Evolutionary conservation across 345 rosid species (phyloP).

Genomic region (Acer negundo): DNA sequence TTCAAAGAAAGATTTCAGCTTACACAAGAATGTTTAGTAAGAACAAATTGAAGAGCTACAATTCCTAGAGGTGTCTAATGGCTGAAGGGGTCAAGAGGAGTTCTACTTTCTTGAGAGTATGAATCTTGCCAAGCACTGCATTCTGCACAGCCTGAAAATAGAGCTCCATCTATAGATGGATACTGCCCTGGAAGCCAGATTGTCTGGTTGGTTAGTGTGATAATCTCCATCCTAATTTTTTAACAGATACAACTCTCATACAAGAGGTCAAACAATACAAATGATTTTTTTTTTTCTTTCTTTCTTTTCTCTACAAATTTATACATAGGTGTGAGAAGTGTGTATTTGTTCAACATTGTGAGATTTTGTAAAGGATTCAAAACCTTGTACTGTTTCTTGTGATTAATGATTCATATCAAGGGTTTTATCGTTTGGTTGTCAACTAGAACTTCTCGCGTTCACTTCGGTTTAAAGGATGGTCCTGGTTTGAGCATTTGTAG

Average conservation of each 20-base stretch:
- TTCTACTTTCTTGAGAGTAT: background rate
- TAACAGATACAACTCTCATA: too few species aligned
- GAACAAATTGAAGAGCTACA: conserved; percentile 27
- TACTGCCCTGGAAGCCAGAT: background rate
- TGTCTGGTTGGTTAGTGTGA: background rate
- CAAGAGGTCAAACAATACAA: background rate
- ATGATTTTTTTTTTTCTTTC: background rate
- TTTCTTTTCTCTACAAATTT: background rate
- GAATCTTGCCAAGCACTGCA: background rate
- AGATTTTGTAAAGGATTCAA: background rate
- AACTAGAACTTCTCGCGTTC: too few species aligned
- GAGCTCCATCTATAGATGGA: background rate
- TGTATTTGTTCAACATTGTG: background rate
- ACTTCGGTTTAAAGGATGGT: too few species aligned
- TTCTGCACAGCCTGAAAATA: background rate
- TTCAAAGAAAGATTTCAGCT: conserved; percentile 54
- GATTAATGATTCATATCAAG: background rate
- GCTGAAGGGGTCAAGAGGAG: background rate
- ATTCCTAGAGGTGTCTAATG: background rate
- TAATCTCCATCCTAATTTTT: background rate
- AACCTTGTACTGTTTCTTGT: background rate
- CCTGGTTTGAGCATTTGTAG: too few species aligned
- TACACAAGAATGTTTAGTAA: conserved; percentile 64
- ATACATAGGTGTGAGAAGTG: background rate
- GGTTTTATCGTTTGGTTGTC: too few species aligned